Evolutionary conservation across 495 filamentous ascomycete species (phyloP).

Genomic region (Aspergillus panamensis): DNA sequence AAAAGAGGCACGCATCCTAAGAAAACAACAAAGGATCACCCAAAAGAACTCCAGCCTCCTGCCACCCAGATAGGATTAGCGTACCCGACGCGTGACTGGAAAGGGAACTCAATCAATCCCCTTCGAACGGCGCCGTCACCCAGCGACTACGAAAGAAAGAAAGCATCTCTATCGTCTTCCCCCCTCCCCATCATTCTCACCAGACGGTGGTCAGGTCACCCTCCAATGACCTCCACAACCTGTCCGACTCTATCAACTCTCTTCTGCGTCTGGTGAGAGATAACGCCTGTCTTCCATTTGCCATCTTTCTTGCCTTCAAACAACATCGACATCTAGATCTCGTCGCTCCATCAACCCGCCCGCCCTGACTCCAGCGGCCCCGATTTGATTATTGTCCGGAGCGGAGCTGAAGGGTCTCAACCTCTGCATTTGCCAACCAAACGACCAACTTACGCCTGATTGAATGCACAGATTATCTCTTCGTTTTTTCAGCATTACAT

Average conservation of each 20-base stretch:
- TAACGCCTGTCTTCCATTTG: slow-evolving; percentile 2
- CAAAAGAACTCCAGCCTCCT: slow-evolving; percentile 18
- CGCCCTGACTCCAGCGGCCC: slow-evolving; percentile 14
- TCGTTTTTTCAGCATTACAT: slow-evolving; percentile 8
- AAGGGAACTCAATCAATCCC: slow-evolving; percentile 21
- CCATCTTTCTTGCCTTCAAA: slow-evolving; percentile 10
- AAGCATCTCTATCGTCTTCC: slow-evolving; percentile 10
- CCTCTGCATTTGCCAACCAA: slow-evolving; percentile 16
- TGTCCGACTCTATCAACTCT: slow-evolving; percentile 15
- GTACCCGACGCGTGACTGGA: slow-evolving; percentile 45
- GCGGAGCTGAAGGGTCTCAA: slow-evolving; percentile 21
- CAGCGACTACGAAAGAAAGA: slow-evolving; percentile 8
- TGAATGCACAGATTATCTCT: slow-evolving; percentile 5
- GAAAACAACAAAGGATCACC: slow-evolving; percentile 4
- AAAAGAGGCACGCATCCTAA: not conserved
- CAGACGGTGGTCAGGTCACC: slow-evolving; percentile 28
- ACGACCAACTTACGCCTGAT: slow-evolving; percentile 13
- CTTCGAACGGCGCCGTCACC: slow-evolving; percentile 30
- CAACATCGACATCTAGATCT: not conserved
- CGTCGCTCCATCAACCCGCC: slow-evolving; percentile 16
- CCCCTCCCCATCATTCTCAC: slow-evolving; percentile 23
- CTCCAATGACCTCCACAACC: slow-evolving; percentile 27
- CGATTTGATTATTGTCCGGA: slow-evolving; percentile 24
- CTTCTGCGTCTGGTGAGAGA: slow-evolving; percentile 25
- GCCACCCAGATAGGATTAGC: slow-evolving; percentile 33